phyloP scores from a whole-genome alignment of 768 basidiomycete species.

The Leccinum obscurum region DNA sequence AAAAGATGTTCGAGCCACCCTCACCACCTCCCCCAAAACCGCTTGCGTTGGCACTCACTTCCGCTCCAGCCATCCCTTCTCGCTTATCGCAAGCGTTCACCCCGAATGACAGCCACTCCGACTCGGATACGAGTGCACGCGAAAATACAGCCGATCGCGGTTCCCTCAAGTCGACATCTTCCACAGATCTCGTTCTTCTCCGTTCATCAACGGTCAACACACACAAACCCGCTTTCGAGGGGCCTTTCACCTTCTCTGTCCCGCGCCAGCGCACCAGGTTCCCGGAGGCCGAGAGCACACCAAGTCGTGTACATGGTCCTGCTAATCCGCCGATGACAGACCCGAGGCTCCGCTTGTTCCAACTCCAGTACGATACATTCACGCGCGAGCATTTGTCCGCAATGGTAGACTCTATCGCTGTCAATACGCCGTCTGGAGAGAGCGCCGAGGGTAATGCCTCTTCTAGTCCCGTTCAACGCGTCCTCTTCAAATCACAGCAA shows the following conservation, averaged over 20 bases:
- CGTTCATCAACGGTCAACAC: conserved; percentile 35
- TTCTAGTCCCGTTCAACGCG: conserved; percentile 42
- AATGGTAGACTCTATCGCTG: conserved; percentile 92
- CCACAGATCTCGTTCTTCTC: conserved; percentile 9
- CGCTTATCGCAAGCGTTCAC: conserved; percentile 39
- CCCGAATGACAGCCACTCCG: conserved; percentile 30
- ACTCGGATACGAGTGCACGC: conserved; percentile 20
- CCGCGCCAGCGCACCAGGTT: conserved; percentile 42
- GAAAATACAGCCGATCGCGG: conserved; percentile 13
- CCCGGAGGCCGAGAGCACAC: conserved; percentile 67
- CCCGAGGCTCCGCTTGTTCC: conserved; percentile 82
- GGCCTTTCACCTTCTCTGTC: conserved; percentile 76
- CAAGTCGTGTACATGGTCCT: conserved; percentile 29
- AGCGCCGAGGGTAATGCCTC: conserved; percentile 46
- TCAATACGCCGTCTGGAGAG: conserved; percentile 64
- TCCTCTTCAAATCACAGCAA: conserved; percentile 50
- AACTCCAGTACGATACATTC: conserved; percentile 94
- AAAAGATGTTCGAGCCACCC: conserved; percentile 93
- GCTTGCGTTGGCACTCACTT: conserved; percentile 21
- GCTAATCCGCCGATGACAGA: conserved; percentile 51
- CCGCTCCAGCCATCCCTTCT: conserved; percentile 36
- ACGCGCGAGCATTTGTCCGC: conserved; percentile 93
- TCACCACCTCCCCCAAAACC: conserved; percentile 58
- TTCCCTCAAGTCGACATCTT: conserved; percentile 7
- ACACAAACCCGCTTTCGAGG: conserved; percentile 48